Conservation (phyloP, 768 basidiomycete genomes). For the Kwoniella botswanensis region DNA sequence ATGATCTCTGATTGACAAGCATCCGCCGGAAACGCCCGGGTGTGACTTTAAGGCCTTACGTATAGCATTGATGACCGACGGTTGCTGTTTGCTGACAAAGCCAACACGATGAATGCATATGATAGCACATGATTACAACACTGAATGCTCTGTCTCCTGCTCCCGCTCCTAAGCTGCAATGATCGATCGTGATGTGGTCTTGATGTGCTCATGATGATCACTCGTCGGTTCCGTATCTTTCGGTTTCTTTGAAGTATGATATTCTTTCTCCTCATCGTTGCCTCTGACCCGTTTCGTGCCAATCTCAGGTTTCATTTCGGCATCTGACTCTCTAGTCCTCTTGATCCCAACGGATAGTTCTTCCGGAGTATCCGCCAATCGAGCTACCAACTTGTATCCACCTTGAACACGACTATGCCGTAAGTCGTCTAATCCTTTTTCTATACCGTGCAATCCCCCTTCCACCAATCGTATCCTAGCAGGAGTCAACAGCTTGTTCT, state of each 20-base stretch:
- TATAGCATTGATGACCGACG: no score
- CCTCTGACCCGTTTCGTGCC: not conserved
- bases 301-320: not conserved
- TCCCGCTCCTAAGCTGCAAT: not conserved
- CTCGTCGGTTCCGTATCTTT: not conserved
- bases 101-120: not conserved
- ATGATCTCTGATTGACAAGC: no score
- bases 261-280: not conserved
- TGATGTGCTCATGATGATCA: not conserved
- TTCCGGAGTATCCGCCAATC: slow-evolving; percentile 30
- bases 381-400: slow-evolving; percentile 40
- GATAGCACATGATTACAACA: not conserved
- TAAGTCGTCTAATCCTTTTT: slow-evolving; percentile 37
- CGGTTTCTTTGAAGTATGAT: not conserved
- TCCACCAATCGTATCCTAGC: slow-evolving; percentile 19
- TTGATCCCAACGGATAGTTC: not conserved
- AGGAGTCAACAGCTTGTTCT: slow-evolving; percentile 18
- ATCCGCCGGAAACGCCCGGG: no score
- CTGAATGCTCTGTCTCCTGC: not conserved
- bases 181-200: not conserved
- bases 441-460: slow-evolving; percentile 43
- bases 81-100: no score
- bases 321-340: not conserved
- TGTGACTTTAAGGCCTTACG: no score
- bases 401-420: slow-evolving; percentile 32